Conservation (phyloP, 805 yeast species). For the Kurtzmaniella cleridarum region DNA sequence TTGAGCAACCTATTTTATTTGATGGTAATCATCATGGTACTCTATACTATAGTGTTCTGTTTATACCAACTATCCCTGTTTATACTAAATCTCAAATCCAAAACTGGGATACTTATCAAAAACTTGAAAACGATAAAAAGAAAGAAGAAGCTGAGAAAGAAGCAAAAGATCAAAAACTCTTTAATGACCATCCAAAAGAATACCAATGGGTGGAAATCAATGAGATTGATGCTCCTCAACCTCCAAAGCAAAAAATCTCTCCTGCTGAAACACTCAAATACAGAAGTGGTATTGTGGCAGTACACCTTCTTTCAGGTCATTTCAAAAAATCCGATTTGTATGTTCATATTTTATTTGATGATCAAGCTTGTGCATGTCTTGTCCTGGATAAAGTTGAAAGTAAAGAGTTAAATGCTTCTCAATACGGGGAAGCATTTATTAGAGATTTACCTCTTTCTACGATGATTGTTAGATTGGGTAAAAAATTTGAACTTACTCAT, state of each 20-base stretch:
- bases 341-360: slow-evolving; percentile 63
- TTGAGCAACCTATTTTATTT: slow-evolving; percentile 40
- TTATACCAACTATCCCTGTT: slow-evolving; percentile 61
- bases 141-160: slow-evolving; percentile 39
- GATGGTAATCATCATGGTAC: slow-evolving; percentile 40
- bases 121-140: slow-evolving; percentile 28
- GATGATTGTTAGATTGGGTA: slow-evolving; percentile 52
- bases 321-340: slow-evolving; percentile 44
- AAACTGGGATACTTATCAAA: slow-evolving; percentile 38
- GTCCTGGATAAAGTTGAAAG: slow-evolving; percentile 46
- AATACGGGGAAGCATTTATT: slow-evolving; percentile 56
- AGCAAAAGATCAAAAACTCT: slow-evolving; percentile 44
- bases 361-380: slow-evolving; percentile 53
- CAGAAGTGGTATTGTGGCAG: slow-evolving; percentile 59
- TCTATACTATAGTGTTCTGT: slow-evolving; percentile 52
- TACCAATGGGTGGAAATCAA: slow-evolving; percentile 59
- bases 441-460: slow-evolving; percentile 66
- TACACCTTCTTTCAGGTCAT: slow-evolving; percentile 47
- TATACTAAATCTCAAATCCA: slow-evolving; percentile 52
- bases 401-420: slow-evolving; percentile 36
- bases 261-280: slow-evolving; percentile 48
- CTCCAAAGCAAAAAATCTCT: slow-evolving; percentile 41
- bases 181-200: slow-evolving; percentile 51
- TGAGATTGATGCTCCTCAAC: slow-evolving; percentile 27
- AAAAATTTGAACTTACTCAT: slow-evolving; percentile 41